Percentiles rank a stretch among this genome's conserved stretches.
phyloP scores from a whole-genome alignment of 345 rosid genomes.

The Populus simonii region DNA sequence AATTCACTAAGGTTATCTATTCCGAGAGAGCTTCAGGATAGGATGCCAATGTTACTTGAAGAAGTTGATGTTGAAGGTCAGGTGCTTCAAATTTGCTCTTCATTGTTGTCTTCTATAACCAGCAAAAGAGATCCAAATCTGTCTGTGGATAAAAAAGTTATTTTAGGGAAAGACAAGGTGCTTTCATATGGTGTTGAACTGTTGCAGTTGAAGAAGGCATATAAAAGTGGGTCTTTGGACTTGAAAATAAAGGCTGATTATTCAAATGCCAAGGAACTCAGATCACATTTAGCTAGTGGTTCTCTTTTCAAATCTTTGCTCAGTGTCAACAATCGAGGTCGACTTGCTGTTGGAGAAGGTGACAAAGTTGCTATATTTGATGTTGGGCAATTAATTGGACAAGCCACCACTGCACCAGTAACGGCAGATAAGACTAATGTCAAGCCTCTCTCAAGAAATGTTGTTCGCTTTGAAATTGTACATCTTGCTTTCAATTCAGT shows the following conservation, averaged over 20 bases:
- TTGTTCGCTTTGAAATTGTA: conserved; percentile 94
- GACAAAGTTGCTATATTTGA: conserved; percentile 97
- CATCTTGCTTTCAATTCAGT: conserved; percentile 76
- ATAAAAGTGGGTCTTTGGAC: conserved; percentile 95
- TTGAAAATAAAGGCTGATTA: conserved; percentile 95
- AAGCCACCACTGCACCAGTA: conserved; percentile 80
- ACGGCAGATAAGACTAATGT: conserved; percentile 93
- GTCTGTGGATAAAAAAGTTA: conserved; percentile 63
- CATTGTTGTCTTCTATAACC: conserved; percentile 70
- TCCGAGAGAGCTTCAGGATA: conserved; percentile 68
- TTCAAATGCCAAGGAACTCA: conserved; percentile 89
- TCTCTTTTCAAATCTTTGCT: conserved; percentile 92
- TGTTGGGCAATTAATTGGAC: conserved; percentile 89
- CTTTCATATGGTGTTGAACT: conserved; percentile 76
- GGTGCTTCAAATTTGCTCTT: conserved; percentile 70
- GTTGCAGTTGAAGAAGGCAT: conserved; percentile 91
- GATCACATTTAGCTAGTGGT: conserved; percentile 78
- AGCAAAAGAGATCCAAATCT: conserved; percentile 69
- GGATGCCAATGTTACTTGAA: conserved; percentile 59
- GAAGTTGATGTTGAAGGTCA: conserved; percentile 74
- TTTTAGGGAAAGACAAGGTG: conserved; percentile 71
- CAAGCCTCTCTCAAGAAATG: conserved; percentile 93
- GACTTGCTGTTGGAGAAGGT: conserved; percentile 99
- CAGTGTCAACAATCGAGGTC: conserved; percentile 86
- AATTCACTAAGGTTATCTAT: conserved; percentile 51